Conservation (phyloP, 1,284 basidiomycete species). For the Stereum hirsutum region DNA sequence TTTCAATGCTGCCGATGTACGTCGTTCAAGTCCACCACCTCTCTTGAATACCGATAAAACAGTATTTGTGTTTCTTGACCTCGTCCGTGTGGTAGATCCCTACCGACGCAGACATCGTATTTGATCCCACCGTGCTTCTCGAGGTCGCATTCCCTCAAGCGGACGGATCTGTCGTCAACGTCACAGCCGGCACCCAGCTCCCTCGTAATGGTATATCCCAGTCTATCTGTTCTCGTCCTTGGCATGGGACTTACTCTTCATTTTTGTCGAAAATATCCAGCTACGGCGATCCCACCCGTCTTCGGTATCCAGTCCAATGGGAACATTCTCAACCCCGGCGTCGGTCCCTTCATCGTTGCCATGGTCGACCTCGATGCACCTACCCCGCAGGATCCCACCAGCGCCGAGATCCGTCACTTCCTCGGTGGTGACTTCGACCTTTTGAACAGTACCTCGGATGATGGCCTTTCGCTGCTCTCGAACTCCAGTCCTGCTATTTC, state of each 20-base stretch:
- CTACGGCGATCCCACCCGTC: slow-evolving; percentile 31
- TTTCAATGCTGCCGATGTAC: slow-evolving; percentile 1
- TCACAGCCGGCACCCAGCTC: background rate
- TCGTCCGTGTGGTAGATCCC: slow-evolving; percentile 10
- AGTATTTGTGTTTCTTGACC: background rate
- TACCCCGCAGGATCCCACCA: slow-evolving; percentile 34
- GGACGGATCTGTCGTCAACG: background rate
- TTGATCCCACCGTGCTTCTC: slow-evolving; percentile 12
- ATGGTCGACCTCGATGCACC: slow-evolving; percentile 43
- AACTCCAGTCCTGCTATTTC: slow-evolving; percentile 37
- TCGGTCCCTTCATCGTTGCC: slow-evolving; percentile 38
- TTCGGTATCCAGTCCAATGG: slow-evolving; percentile 22
- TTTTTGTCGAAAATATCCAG: slow-evolving; percentile 22
- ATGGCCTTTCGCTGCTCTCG: slow-evolving; percentile 15
- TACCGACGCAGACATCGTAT: slow-evolving; percentile 8
- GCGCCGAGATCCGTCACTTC: slow-evolving; percentile 42
- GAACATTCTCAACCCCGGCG: slow-evolving; percentile 15
- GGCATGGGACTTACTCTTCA: background rate
- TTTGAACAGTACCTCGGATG: background rate
- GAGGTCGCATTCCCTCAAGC: slow-evolving; percentile 15
- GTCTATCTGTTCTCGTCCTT: slow-evolving; percentile 14
- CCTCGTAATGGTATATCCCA: slow-evolving; percentile 2
- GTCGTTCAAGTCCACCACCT: too few relatives aligned
- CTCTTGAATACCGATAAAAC: too few relatives aligned
- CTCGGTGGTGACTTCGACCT: slow-evolving; percentile 23